Evolutionary conservation across 2,329 filamentous ascomycete species (phyloP), one percentile per base, ranked within the genome.

Genomic region (Ophiocordyceps camponoti-saundersi): DNA sequence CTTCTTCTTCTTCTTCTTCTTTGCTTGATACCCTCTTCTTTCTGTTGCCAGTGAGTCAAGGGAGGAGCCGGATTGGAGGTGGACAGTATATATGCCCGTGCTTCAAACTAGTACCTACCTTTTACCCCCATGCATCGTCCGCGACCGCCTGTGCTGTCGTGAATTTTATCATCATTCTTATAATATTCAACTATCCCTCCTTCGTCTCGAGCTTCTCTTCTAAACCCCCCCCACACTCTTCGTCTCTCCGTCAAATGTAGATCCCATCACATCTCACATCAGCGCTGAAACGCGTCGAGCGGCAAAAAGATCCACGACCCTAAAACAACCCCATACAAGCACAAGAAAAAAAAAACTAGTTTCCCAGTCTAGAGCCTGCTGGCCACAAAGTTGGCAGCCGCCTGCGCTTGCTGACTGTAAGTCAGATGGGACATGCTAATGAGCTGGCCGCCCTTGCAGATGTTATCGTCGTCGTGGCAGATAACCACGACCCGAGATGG

Each of bases 381-480:
- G 10, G 46, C 45, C 5, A 57, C 50, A 49, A 56, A 60, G 2
- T 47, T 41, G 2, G 59, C 57, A 4, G 57, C 53, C 2, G 45
- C 47, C 2, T 18, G 40, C 0, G 57, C 57, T 30, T 61, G 50
- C 12, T 47, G 44, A 3, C 51, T 52, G 39, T 61, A 61, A 0
- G 55, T 60, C 22, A 61, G 42, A 45, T 62, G 60, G 18, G 44
- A 43, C 2, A 51, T 47, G 1, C 55, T 18, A 29, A 60, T 57
- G 8, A 62, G 49, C 29, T 52, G 48, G 13, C 60, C 59, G 11
- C 53, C 44, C 1, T 53, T 30, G 49, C 61, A 62, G 36, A 62
- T 57, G 44, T 59, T 50, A 48, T 60, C 58, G 7, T 54, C 56
- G 5, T 44, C 36, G 36, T 60, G 57, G 48, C 58, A 60, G 30